Conservation (phyloP, 495 filamentous ascomycete genomes). For the Clohesyomyces aquaticus region DNA sequence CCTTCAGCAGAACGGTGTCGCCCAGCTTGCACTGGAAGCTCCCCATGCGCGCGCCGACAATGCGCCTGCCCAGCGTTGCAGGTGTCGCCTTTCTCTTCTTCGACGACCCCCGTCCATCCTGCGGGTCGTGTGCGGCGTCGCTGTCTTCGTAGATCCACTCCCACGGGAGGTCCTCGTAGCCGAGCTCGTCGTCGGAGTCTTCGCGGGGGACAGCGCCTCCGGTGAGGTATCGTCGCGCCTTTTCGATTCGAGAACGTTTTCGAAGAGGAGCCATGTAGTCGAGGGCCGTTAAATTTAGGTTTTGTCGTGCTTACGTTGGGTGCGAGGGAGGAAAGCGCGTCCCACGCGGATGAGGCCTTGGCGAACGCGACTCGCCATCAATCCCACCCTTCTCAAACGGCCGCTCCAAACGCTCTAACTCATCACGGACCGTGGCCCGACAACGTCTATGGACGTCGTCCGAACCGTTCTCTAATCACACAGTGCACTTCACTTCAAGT, state of each 20-base stretch:
- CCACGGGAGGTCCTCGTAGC: conserved; percentile 84
- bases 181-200: conserved; percentile 91
- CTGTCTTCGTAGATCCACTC: conserved; percentile 78
- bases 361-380: conserved; percentile 11
- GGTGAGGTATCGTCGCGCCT: conserved; percentile 65
- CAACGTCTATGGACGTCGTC: background rate
- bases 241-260: conserved; percentile 40
- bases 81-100: conserved; percentile 37
- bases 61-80: conserved; percentile 43
- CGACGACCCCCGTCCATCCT: conserved; percentile 29
- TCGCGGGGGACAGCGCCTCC: conserved; percentile 72
- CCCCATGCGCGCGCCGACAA: conserved; percentile 86
- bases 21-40: conserved; percentile 78
- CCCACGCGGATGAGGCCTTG: conserved; percentile 14
- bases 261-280: conserved; percentile 32
- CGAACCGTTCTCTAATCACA: background rate
- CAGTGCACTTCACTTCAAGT: background rate
- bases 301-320: conserved; percentile 30
- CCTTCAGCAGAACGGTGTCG: conserved; percentile 83
- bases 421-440: background rate
- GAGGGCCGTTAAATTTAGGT: conserved; percentile 13
- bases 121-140: conserved; percentile 20
- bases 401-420: background rate
- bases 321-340: conserved; percentile 23
- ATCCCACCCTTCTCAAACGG: background rate